These are phyloP conservation scores for Calonectria pseudoreteaudii DNA, from an alignment of 2,329 filamentous ascomycete genomes.

Conservation along the genomic window DNA sequence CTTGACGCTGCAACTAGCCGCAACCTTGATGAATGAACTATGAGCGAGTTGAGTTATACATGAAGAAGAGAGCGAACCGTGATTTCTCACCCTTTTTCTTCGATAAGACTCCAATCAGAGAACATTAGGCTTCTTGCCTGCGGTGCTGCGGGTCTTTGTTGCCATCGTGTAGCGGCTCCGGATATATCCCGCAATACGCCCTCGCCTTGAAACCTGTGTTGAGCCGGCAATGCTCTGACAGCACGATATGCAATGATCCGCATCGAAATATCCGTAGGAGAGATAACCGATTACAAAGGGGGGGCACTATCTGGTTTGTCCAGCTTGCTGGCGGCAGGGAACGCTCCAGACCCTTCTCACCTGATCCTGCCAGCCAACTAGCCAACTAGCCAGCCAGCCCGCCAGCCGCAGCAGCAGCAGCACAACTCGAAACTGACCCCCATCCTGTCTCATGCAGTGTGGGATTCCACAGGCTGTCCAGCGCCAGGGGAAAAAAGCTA, in stretches of 20 bases:
- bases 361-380: too few species aligned
- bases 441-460: background rate
- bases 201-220: background rate
- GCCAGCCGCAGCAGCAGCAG: background rate
- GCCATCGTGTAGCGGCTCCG: background rate
- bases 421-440: background rate
- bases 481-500: background rate
- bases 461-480: background rate
- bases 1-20: background rate
- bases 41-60: background rate
- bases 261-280: background rate
- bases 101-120: accelerated
- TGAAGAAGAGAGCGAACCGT: background rate
- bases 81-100: background rate
- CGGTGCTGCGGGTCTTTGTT: background rate
- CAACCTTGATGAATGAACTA: background rate
- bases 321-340: background rate
- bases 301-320: background rate
- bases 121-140: background rate
- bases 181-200: background rate
- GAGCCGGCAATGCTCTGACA: background rate
- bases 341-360: background rate
- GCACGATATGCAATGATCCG: background rate
- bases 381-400: too few species aligned
- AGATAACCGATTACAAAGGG: background rate